These are phyloP conservation scores for Aegilops longissima DNA, from an alignment of 176 grass and related monocot genomes.

Conservation along the genomic window DNA sequence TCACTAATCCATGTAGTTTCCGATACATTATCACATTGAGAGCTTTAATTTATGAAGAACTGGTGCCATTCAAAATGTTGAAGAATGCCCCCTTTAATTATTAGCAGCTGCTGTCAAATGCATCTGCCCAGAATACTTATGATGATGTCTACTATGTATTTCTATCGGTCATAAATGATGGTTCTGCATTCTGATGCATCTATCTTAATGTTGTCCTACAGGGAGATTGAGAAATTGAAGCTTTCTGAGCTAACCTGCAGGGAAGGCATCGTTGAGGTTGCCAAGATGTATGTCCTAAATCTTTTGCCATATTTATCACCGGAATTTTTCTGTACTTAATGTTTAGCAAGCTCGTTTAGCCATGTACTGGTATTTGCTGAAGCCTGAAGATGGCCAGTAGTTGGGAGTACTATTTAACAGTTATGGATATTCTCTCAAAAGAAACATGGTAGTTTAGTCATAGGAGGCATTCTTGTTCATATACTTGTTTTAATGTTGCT, in stretches of 20 bases:
- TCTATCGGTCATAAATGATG: background rate
- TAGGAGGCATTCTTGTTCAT: background rate
- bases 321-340: background rate
- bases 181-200: slow-evolving; percentile 20
- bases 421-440: background rate
- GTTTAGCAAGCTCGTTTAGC: background rate
- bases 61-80: background rate
- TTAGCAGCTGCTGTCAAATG: slow-evolving; percentile 1
- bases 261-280: slow-evolving; percentile 82
- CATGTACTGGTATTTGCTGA: background rate
- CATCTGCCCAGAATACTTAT: background rate
- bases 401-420: background rate
- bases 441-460: background rate
- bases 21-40: background rate
- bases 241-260: slow-evolving; percentile 79
- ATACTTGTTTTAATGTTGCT: background rate
- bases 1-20: background rate
- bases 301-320: background rate
- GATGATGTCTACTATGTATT: background rate
- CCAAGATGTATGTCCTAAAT: slow-evolving; percentile 56
- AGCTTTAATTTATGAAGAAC: background rate
- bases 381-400: background rate
- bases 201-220: slow-evolving; percentile 30
- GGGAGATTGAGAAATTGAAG: slow-evolving; percentile 92
- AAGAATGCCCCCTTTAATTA: background rate